Percentiles rank a stretch among this genome's conserved stretches.
Evolutionary conservation across 148 eudicot species (phyloP).

Genomic region (Vaccinium macrocarpon): DNA sequence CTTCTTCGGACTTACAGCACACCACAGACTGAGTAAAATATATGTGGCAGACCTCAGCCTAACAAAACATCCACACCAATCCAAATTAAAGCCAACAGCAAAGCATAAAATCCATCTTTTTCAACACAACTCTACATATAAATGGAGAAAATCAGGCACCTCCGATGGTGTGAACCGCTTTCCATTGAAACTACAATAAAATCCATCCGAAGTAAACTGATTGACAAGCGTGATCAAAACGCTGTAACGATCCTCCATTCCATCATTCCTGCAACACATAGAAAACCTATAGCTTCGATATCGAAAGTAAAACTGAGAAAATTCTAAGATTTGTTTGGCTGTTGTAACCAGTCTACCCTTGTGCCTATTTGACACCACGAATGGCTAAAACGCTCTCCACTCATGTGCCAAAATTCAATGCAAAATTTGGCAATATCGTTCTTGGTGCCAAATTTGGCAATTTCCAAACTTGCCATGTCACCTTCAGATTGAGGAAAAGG

Average conservation of each 20-base stretch:
- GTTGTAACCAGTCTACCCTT: not conserved
- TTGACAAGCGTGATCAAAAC: conserved; percentile 59
- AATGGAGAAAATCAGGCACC: conserved; percentile 37
- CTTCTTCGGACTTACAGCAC: conserved; percentile 56
- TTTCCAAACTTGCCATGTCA: too few relatives aligned
- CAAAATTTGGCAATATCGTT: not conserved
- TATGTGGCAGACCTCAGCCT: conserved; percentile 90
- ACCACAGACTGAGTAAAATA: conserved; percentile 50
- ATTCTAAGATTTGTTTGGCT: not conserved
- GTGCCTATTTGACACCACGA: not conserved
- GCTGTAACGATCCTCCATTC: conserved; percentile 82
- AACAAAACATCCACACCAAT: conserved; percentile 16
- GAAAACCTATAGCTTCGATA: not conserved
- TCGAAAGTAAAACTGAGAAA: not conserved
- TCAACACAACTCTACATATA: not conserved
- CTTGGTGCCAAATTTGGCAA: not conserved
- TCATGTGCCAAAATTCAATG: not conserved
- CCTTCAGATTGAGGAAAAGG: not conserved
- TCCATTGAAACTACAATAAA: conserved; percentile 70
- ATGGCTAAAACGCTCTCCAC: not conserved
- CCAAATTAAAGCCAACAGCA: not conserved
- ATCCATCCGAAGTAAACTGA: conserved; percentile 67
- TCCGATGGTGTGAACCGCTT: conserved; percentile 74
- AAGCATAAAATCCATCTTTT: not conserved
- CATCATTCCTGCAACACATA: conserved; percentile 67